A percentile compares a stretch with the other conserved stretches of the same genome.
phyloP scores from a whole-genome alignment of 139 green algal genomes.

The Prasinococcaceae sp. region DNA sequence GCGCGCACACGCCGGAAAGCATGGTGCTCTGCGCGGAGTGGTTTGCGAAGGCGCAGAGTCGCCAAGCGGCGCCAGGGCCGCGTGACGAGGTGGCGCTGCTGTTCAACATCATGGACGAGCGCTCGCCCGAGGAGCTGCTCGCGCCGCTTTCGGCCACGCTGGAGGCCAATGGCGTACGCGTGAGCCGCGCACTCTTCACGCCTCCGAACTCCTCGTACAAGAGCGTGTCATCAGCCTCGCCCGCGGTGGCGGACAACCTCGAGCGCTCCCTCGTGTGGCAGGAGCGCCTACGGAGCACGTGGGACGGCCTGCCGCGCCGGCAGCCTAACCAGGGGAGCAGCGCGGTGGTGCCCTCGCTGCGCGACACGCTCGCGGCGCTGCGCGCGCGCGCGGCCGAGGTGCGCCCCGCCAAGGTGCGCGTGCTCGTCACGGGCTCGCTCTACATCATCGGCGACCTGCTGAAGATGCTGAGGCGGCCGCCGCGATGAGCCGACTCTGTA shows the following conservation, averaged over 20 bases:
- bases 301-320: constrained; percentile 2
- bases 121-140: constrained; percentile 62
- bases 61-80: neutral
- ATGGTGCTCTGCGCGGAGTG: constrained; percentile 72
- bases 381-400: constrained; percentile 14
- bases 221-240: constrained; percentile 5
- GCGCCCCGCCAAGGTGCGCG: constrained; percentile 26
- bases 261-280: neutral
- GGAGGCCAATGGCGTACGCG: neutral
- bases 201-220: constrained; percentile 38
- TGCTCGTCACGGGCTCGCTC: constrained; percentile 86
- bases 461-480: constrained; percentile 19
- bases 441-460: constrained; percentile 82
- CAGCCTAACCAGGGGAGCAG: neutral
- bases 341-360: constrained; percentile 36
- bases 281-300: neutral
- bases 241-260: neutral
- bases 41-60: constrained; percentile 43
- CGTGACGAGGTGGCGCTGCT: constrained; percentile 35
- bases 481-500: too few relatives aligned
- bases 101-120: constrained; percentile 90
- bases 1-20: constrained; percentile 88
- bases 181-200: constrained; percentile 57
- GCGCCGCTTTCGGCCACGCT: constrained; percentile 27
- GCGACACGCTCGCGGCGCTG: constrained; percentile 41